Percentiles rank a stretch among this genome's conserved stretches.
These are phyloP conservation scores for Tetrapisispora namnaoensis DNA, from an alignment of 805 yeast species.

Conservation along the genomic window DNA sequence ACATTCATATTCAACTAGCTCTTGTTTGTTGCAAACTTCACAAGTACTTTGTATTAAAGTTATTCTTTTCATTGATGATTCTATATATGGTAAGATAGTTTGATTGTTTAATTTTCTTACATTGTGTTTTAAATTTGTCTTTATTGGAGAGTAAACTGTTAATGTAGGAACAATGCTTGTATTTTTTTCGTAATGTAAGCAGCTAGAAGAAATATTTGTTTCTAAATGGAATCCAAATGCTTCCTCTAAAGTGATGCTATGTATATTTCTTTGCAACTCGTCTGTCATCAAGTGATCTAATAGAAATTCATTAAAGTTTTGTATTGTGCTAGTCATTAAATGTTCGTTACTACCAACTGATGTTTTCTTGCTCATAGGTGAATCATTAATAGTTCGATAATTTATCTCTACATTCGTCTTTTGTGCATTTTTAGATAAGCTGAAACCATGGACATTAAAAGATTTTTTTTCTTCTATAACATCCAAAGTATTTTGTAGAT, in stretches of 20 bases:
- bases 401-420: neutral
- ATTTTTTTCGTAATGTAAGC: conserved; percentile 16
- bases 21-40: conserved; percentile 42
- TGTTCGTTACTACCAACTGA: neutral
- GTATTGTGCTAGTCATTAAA: conserved; percentile 11
- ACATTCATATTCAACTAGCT: conserved; percentile 44
- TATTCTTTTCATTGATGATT: conserved; percentile 46
- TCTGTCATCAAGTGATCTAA: conserved; percentile 19
- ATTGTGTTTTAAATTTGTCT: conserved; percentile 19
- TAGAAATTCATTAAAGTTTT: conserved; percentile 23
- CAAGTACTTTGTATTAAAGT: conserved; percentile 44
- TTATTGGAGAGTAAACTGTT: conserved; percentile 21
- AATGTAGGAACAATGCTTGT: conserved; percentile 17
- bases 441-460: neutral
- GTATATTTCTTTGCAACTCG: conserved; percentile 17
- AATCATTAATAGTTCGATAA: neutral
- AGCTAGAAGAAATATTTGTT: conserved; percentile 16
- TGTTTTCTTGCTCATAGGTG: neutral
- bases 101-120: conserved; percentile 28
- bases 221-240: conserved; percentile 25
- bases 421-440: neutral
- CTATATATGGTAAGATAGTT: conserved; percentile 48
- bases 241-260: conserved; percentile 21
- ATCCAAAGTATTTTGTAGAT: conserved; percentile 52
- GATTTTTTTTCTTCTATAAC: conserved; percentile 36